Conservation (phyloP, 371 early-diverging fungal genomes). For the Coemansia sp. region DNA sequence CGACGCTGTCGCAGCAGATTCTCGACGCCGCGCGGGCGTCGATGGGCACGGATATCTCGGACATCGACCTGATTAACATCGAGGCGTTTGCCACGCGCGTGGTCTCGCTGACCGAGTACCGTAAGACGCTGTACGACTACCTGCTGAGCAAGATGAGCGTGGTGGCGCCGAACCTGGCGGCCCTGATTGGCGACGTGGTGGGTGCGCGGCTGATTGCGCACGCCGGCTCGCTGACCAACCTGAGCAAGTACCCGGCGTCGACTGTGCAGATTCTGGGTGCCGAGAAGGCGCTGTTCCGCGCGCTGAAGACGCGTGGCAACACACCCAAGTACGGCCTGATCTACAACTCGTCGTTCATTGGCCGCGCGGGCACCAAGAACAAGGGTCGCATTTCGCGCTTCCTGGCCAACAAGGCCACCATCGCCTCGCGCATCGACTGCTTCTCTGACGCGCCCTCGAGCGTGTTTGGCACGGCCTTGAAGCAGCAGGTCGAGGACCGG, state of each 20-base stretch:
- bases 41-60: slow-evolving; percentile 94
- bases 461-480: slow-evolving; percentile 95
- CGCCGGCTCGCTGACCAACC: slow-evolving; percentile 87
- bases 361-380: slow-evolving; percentile 79
- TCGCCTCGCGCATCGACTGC: slow-evolving; percentile 95
- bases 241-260: slow-evolving; percentile 92
- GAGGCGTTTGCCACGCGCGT: slow-evolving; percentile 79
- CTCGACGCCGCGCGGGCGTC: slow-evolving; percentile 85
- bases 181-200: slow-evolving; percentile 89
- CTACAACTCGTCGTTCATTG: slow-evolving; percentile 88
- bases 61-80: slow-evolving; percentile 88
- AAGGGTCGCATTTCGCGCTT: slow-evolving; percentile 94
- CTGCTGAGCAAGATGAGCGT: slow-evolving; percentile 86
- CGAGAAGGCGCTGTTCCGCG: slow-evolving; percentile 97
- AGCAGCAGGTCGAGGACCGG: slow-evolving; percentile 95
- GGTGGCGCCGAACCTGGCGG: slow-evolving; percentile 92
- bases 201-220: slow-evolving; percentile 91
- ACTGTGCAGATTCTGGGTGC: slow-evolving; percentile 98
- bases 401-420: slow-evolving; percentile 90
- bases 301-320: slow-evolving; percentile 90
- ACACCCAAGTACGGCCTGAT: slow-evolving; percentile 98
- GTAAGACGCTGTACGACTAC: slow-evolving; percentile 84
- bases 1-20: slow-evolving; percentile 44
- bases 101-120: slow-evolving; percentile 81
- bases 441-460: slow-evolving; percentile 86